Base-by-base conservation (phyloP, 1,139 yeast genomes). In the Debaryomyces sp. region DNA sequence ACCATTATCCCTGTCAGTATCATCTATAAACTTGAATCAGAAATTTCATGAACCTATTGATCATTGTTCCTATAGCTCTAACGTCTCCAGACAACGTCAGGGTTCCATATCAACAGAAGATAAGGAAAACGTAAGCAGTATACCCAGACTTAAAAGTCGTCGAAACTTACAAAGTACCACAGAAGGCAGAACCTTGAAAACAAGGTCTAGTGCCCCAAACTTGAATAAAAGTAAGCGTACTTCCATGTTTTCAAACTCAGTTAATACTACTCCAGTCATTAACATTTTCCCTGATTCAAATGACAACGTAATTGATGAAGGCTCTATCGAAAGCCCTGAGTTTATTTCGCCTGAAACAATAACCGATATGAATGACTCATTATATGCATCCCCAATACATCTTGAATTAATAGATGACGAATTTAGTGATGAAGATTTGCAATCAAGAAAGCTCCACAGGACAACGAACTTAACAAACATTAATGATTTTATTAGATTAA, bases 141-240 rank as follows among this genome's bases (percentile, higher is more conserved):
- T 35, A 6, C 35, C 29, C 24, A 29, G 26, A 37, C 37, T 23
- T 30, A 35, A 36, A 26, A 33, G 41, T 34, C 42, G 38, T 6
- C 27, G 41, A 29, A 21, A 29, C 43, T 41, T 44, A 32, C 26
- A 44, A 33, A 30, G 44, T 43, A 33, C 45, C 37, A 9, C 40
- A 36, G 43, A 40, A 23, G 34, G 36, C n/a, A 54, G 53, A 39
- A 41, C 58, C 5, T 54, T 66, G 39, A 60, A 57, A 48, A 47
- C 64, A n/a, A 55, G 68, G 44, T 58, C 65, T 15, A 63, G 68
- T 44, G 62, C 62, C 6, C 67, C 70, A 12, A 60, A 60, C 47
- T 54, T 65, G 37, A 54, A 54, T 18, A 44, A 46, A 30, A 37
- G 47, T 22, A 49, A 50, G 32, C 43, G 54, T 15, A 43, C 39